Evolutionary conservation across 495 filamentous ascomycete species (phyloP).

Genomic region (Aspergillus baeticus): DNA sequence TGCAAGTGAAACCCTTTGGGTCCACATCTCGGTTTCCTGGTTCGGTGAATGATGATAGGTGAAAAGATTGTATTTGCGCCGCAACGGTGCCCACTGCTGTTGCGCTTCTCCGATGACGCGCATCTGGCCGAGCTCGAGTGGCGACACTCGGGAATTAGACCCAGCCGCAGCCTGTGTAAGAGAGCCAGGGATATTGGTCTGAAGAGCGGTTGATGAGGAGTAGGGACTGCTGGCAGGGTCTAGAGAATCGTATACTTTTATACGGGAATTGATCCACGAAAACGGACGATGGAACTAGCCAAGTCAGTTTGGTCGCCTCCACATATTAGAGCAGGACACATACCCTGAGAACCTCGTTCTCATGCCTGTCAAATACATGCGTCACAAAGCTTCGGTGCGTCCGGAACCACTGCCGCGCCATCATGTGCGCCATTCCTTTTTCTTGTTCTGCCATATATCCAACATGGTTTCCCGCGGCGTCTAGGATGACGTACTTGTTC

Average conservation of each 20-base stretch:
- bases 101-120: slow-evolving; percentile 67
- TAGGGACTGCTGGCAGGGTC: slow-evolving; percentile 28
- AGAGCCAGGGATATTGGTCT: slow-evolving; percentile 39
- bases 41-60: slow-evolving; percentile 44
- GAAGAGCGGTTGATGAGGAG: slow-evolving; percentile 43
- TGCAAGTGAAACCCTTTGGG: slow-evolving; percentile 36
- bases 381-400: slow-evolving; percentile 70
- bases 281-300: slow-evolving; percentile 65
- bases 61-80: slow-evolving; percentile 69
- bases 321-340: slow-evolving; percentile 2
- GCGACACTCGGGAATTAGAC: slow-evolving; percentile 50
- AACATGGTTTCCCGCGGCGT: slow-evolving; percentile 65
- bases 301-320: not conserved
- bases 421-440: slow-evolving; percentile 53
- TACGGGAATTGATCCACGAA: slow-evolving; percentile 64
- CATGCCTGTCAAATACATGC: slow-evolving; percentile 65
- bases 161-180: slow-evolving; percentile 35
- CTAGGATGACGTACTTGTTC: slow-evolving; percentile 70
- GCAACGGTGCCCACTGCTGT: slow-evolving; percentile 65
- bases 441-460: slow-evolving; percentile 71
- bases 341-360: slow-evolving; percentile 63
- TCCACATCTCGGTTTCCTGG: slow-evolving; percentile 36
- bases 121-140: slow-evolving; percentile 55
- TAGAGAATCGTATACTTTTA: slow-evolving; percentile 62
- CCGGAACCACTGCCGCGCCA: slow-evolving; percentile 62